Evolutionary conservation across 352 stramenopile genomes (phyloP).

Genomic region (Hyaloperonospora brassicae): DNA sequence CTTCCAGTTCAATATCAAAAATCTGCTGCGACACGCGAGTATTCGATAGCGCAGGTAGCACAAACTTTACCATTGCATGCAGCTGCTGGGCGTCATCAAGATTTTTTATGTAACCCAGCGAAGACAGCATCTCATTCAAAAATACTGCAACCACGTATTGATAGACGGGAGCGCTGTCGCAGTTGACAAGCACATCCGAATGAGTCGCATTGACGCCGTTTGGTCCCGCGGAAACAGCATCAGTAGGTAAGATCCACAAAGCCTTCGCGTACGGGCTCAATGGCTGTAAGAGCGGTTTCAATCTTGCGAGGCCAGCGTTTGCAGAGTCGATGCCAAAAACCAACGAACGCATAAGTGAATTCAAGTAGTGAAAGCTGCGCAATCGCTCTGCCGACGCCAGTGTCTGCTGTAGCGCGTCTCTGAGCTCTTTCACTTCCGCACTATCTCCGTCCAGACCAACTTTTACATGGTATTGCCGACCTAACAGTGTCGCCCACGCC

Average conservation of each 20-base stretch:
- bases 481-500: slow-evolving; percentile 43
- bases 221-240: slow-evolving; percentile 7
- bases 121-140: slow-evolving; percentile 45
- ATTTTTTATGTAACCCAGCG: slow-evolving; percentile 47
- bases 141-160: slow-evolving; percentile 51
- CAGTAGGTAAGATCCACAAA: slow-evolving; percentile 29
- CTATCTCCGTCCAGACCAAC: slow-evolving; percentile 6
- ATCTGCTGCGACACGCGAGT: slow-evolving; percentile 29
- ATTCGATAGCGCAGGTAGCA: slow-evolving; percentile 42
- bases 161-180: slow-evolving; percentile 26
- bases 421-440: slow-evolving; percentile 21
- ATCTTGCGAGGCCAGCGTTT: slow-evolving; percentile 9
- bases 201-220: slow-evolving; percentile 7
- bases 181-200: neutral
- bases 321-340: slow-evolving; percentile 27
- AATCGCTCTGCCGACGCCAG: slow-evolving; percentile 33
- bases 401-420: slow-evolving; percentile 35
- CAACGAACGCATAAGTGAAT: slow-evolving; percentile 36
- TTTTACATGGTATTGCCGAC: slow-evolving; percentile 30
- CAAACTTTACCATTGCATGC: slow-evolving; percentile 59
- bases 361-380: slow-evolving; percentile 51
- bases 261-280: slow-evolving; percentile 19
- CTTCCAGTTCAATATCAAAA: slow-evolving; percentile 22
- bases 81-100: slow-evolving; percentile 36
- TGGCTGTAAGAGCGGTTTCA: slow-evolving; percentile 24